Base-by-base conservation (phyloP, 2,329 filamentous ascomycete species). In the Microdochium bolleyi region DNA sequence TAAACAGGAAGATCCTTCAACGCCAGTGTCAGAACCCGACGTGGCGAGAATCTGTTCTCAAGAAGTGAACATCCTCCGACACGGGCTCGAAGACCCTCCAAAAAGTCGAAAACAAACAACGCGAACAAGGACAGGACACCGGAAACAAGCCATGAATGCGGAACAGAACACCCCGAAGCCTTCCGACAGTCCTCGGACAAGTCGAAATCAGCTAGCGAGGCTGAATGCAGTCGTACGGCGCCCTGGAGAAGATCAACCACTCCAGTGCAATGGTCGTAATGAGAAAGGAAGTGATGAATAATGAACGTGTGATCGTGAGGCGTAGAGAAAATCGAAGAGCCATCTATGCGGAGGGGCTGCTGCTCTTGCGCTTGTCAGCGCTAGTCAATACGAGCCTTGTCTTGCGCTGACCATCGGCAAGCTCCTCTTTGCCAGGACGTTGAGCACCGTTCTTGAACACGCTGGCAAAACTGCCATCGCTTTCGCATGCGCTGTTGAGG, bases 341-440 rank as follows among this genome's bases (percentile, higher is more conserved):
- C 13, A 10, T 46, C 19, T 22, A 46, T 19, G 41, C 41, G 13
- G 21, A 21, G 7, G 41, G 13, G 37, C 60, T 58, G 58, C 69
- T 64, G 70, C 81, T 87, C 79, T 90, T 95, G 70, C 91, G 88
- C 82, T 95, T 96, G 76, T 95, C 91, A 57, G 85, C 87, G 68
- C 85, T 92, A 60, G 88, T 92, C 60, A 96, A 80, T 60, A 96
- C 87, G 65, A 96, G 83, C 78, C 91, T 87, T 61, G 87, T 88
- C 76, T 87, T 92, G 71, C 90, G 89, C 71, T 89, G 84, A 54
- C 79, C 77, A 58, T 81, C 78, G 51, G 71, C 70, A 44, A 73
- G 73, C 61, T 83, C 77, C 57, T 80, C 70, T 67, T 84, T 79
- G 71, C 74, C 68, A 49, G 72, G 69, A 65, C 75, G 68, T 66